phyloP scores from a whole-genome alignment of 2,329 filamentous ascomycete species.

The Talaromyces sp. region DNA sequence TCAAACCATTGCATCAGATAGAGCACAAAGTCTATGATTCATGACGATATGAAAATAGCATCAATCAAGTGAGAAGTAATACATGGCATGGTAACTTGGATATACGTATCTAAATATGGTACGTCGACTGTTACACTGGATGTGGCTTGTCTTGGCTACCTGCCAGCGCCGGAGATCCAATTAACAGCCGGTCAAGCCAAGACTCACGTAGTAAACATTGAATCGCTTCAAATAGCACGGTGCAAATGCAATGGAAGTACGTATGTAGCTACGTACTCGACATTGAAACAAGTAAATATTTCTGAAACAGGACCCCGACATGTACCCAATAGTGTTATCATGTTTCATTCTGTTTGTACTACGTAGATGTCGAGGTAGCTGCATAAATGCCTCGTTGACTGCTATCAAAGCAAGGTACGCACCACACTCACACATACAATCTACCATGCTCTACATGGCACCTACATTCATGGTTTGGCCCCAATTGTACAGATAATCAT shows the following conservation, averaged over 20 bases:
- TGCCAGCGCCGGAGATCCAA: background rate
- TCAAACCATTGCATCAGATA: background rate
- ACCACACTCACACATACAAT: background rate
- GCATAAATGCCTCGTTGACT: background rate
- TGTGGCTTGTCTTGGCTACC: background rate
- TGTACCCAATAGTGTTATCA: background rate
- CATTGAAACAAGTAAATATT: background rate
- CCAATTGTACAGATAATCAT: background rate
- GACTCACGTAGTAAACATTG: background rate
- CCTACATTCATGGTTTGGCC: background rate
- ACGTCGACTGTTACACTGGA: background rate
- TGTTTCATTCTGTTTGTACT: background rate
- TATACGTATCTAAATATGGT: background rate
- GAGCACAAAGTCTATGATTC: background rate
- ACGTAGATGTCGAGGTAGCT: background rate
- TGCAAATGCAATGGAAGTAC: background rate
- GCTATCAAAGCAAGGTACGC: background rate
- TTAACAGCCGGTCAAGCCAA: background rate
- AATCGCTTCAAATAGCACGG: background rate
- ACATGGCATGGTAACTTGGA: background rate
- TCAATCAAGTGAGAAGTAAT: background rate
- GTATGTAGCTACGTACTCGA: background rate
- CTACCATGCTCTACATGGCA: background rate
- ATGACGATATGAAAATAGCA: background rate
- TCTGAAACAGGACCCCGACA: background rate